Evolutionary conservation across 192 early-diverging fungal species (phyloP).

Genomic region (Podila verticillata): DNA sequence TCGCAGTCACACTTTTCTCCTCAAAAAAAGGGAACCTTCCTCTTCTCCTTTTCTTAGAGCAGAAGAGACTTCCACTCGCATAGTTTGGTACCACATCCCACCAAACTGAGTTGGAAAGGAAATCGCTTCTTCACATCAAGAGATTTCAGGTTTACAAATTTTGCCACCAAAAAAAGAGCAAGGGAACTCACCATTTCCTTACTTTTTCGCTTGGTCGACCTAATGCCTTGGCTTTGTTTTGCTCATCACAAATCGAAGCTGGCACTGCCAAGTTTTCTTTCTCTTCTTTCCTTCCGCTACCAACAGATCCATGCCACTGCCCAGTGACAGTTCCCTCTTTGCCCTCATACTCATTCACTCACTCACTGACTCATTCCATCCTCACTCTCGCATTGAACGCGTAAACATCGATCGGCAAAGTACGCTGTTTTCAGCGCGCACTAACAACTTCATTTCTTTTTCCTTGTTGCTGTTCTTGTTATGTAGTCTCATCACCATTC

Average conservation of each 20-base stretch:
- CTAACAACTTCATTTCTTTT: too few relatives aligned
- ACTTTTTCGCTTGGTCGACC: neutral
- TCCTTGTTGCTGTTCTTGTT: too few relatives aligned
- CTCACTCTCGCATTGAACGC: too few relatives aligned
- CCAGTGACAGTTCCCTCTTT: neutral
- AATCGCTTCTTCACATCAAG: slow-evolving; percentile 1
- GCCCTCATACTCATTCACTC: neutral
- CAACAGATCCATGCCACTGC: too few relatives aligned
- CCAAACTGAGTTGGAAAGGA: neutral
- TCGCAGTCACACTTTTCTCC: neutral
- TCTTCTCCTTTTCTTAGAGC: neutral
- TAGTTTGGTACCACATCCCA: neutral
- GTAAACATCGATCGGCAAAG: too few relatives aligned
- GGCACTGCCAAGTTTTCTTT: slow-evolving; percentile 2
- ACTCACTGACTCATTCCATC: neutral
- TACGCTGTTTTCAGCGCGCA: too few relatives aligned
- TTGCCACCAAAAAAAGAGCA: neutral
- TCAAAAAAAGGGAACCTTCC: slow-evolving; percentile 4
- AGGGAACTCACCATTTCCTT: neutral
- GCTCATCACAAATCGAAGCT: neutral
- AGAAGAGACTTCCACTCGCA: neutral
- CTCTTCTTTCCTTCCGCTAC: neutral
- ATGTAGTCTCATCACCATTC: too few relatives aligned
- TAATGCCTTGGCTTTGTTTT: neutral
- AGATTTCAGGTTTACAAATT: slow-evolving; percentile 7